phyloP scores from a whole-genome alignment of 345 rosid genomes.

The Boechera divaricarpa region DNA sequence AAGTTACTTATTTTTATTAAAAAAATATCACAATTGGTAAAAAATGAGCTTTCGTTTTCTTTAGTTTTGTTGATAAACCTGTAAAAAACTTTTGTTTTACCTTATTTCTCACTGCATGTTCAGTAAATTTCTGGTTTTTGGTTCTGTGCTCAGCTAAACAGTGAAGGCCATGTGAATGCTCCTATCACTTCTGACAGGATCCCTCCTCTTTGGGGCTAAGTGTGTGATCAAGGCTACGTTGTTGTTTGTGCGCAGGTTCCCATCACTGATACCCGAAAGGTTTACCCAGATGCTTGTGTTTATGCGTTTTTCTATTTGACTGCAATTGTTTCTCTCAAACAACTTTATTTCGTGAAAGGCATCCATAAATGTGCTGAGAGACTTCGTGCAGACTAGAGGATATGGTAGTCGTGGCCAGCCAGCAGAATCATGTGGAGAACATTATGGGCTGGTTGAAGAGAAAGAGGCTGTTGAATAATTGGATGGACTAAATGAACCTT shows the following conservation, averaged over 20 bases:
- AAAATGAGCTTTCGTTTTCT: not conserved
- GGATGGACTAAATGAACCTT: slow-evolving; percentile 50
- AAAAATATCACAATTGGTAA: slow-evolving; percentile 9
- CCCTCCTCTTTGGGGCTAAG: slow-evolving; percentile 72
- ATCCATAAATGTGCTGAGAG: slow-evolving; percentile 16
- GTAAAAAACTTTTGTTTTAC: not conserved
- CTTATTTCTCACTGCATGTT: slow-evolving; percentile 13
- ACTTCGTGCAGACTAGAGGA: slow-evolving; percentile 57
- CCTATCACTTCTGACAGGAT: slow-evolving; percentile 82
- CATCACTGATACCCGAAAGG: not conserved
- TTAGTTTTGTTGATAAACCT: slow-evolving; percentile 20
- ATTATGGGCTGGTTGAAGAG: slow-evolving; percentile 49
- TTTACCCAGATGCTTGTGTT: slow-evolving; percentile 58
- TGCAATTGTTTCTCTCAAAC: not conserved
- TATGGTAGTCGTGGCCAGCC: slow-evolving; percentile 43
- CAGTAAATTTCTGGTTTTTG: slow-evolving; percentile 20
- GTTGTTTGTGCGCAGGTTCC: not conserved
- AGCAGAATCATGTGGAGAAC: slow-evolving; percentile 41
- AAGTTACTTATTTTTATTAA: not conserved
- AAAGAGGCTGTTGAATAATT: slow-evolving; percentile 48
- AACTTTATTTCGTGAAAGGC: slow-evolving; percentile 14
- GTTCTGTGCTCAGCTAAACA: slow-evolving; percentile 69
- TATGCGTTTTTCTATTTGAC: not conserved
- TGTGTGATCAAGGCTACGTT: slow-evolving; percentile 68
- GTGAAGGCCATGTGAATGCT: slow-evolving; percentile 71